phyloP scores from a whole-genome alignment of 2,329 filamentous ascomycete genomes.

The Ceratocystis cubensis region DNA sequence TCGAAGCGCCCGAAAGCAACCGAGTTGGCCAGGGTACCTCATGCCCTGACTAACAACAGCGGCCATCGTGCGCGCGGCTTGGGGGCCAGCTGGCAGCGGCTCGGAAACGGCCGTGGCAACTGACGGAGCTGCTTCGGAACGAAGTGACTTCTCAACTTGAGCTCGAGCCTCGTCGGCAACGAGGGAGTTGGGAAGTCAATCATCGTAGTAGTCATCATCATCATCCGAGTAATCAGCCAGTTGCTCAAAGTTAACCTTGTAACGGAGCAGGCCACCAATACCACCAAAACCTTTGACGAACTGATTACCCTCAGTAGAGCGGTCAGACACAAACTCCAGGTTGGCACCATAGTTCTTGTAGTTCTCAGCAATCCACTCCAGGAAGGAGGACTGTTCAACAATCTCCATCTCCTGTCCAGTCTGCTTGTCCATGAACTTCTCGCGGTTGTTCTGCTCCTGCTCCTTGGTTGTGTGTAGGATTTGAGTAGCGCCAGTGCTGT shows the following conservation, averaged over 20 bases:
- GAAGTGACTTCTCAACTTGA: constrained; percentile 42
- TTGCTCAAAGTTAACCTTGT: constrained; percentile 99
- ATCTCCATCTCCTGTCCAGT: constrained; percentile 97
- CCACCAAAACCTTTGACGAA: constrained; percentile 99
- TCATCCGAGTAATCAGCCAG: constrained; percentile 82
- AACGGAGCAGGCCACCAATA: constrained; percentile 90
- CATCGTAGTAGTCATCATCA: constrained; percentile 87
- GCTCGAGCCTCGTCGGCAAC: constrained; percentile 70
- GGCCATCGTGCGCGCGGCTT: constrained; percentile 26
- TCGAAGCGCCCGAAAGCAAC: constrained; percentile 36
- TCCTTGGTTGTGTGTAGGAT: constrained; percentile 80
- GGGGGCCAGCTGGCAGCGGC: constrained; percentile 35
- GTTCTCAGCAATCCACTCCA: constrained; percentile 98
- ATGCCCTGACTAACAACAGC: constrained; percentile 28
- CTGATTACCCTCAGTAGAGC: constrained; percentile 96
- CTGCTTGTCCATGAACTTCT: constrained; percentile 86
- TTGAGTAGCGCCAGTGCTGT: constrained; percentile 56
- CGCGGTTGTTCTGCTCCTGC: constrained; percentile 56
- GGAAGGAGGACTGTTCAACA: constrained; percentile 72
- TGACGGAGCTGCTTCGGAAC: constrained; percentile 30
- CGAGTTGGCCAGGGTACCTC: constrained; percentile 30
- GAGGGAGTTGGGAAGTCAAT: constrained; percentile 89
- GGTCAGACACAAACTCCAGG: constrained; percentile 94
- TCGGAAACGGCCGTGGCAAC: constrained; percentile 32
- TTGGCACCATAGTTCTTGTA: constrained; percentile 96